phyloP scores from a whole-genome alignment of 1,284 basidiomycete genomes.

The Neonothopanus nambi region DNA sequence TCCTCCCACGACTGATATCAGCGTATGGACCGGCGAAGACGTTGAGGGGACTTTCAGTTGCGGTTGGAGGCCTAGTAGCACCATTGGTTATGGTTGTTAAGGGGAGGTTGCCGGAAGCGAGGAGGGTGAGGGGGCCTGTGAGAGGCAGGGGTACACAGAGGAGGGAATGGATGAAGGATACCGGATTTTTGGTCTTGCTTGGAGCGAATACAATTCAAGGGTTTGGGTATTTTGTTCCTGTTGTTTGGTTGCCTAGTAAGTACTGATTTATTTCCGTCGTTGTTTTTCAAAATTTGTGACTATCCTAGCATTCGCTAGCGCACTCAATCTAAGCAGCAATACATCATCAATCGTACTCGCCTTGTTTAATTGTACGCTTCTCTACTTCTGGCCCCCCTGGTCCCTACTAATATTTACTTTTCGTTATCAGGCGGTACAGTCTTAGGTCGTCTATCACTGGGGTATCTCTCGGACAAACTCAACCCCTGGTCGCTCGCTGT shows the following conservation, averaged over 20 bases:
- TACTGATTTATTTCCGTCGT: constrained; percentile 1
- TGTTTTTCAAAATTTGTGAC: not conserved
- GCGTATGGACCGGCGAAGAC: constrained; percentile 27
- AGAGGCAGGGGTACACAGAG: constrained; percentile 10
- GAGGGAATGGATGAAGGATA: constrained; percentile 26
- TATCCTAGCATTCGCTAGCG: constrained; percentile 33
- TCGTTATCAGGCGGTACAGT: constrained; percentile 27
- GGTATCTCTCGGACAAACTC: constrained; percentile 36
- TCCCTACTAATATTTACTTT: constrained; percentile 5
- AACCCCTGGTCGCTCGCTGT: constrained; percentile 37
- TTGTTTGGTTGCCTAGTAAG: constrained; percentile 37
- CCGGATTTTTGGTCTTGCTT: constrained; percentile 31
- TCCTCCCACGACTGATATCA: constrained; percentile 30
- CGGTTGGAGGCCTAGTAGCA: constrained; percentile 23
- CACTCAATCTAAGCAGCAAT: constrained; percentile 25
- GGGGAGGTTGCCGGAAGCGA: constrained; percentile 33
- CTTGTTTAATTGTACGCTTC: constrained; percentile 27
- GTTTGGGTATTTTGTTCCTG: constrained; percentile 35
- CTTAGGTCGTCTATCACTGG: constrained; percentile 33
- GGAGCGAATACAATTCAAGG: constrained; percentile 35
- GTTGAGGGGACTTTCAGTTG: constrained; percentile 30
- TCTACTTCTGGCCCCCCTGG: constrained; percentile 7
- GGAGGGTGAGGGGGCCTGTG: constrained; percentile 23
- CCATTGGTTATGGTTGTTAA: constrained; percentile 32
- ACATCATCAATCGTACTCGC: constrained; percentile 29